Percentiles rank a stretch among this genome's conserved stretches.
Evolutionary conservation across 352 stramenopile species (phyloP).

Genomic region (Phytophthora vignae): DNA sequence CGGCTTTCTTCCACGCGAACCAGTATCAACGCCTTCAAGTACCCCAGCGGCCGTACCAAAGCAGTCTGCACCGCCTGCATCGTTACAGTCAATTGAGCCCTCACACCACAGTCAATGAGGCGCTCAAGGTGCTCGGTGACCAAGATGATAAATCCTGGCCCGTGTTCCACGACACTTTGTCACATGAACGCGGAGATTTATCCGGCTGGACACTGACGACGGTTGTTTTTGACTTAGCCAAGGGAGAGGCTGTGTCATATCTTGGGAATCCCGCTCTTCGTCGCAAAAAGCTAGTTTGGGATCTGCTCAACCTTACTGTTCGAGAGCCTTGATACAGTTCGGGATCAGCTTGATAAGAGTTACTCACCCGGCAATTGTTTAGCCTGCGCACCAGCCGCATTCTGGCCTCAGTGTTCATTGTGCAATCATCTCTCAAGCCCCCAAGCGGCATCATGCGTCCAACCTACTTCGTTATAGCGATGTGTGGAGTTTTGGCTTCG

Average conservation of each 20-base stretch:
- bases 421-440: not conserved
- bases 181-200: constrained; percentile 63
- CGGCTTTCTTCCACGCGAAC: constrained; percentile 75
- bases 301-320: constrained; percentile 53
- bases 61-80: constrained; percentile 69
- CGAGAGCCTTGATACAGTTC: not conserved
- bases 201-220: constrained; percentile 79
- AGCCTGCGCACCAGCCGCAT: not conserved
- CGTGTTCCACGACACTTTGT: constrained; percentile 71
- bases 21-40: constrained; percentile 79
- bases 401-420: not conserved
- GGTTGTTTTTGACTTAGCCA: constrained; percentile 65
- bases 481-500: too few relatives aligned
- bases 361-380: not conserved
- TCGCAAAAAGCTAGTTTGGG: constrained; percentile 52
- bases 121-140: constrained; percentile 69
- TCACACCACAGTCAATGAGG: constrained; percentile 50
- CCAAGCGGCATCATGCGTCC: too few relatives aligned
- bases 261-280: constrained; percentile 49
- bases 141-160: constrained; percentile 66
- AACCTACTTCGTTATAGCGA: too few relatives aligned
- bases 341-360: not conserved
- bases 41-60: constrained; percentile 67
- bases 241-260: constrained; percentile 57
- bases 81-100: constrained; percentile 62